Conservation (phyloP, 2,329 filamentous ascomycete species). For the Cercospora zeina region DNA sequence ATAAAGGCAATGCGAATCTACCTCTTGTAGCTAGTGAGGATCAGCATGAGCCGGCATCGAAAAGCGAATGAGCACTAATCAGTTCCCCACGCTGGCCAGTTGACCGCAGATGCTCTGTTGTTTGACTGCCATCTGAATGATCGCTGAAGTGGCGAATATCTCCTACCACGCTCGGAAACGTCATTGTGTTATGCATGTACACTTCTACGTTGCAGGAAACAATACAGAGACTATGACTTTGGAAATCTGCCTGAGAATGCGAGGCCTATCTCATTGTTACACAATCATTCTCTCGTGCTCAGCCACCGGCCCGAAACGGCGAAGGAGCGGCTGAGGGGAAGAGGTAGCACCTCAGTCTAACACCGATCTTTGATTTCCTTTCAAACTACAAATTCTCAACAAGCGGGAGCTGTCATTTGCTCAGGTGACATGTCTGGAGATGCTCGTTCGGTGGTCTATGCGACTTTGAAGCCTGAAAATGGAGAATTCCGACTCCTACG, state of each 20-base stretch:
- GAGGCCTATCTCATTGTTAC: background rate
- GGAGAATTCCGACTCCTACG: background rate
- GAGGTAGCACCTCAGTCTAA: background rate
- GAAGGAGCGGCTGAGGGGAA: background rate
- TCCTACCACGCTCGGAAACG: background rate
- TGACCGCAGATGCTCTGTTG: too few relatives aligned
- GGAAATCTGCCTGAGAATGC: background rate
- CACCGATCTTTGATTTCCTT: background rate
- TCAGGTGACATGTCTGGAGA: background rate
- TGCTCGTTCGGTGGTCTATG: background rate
- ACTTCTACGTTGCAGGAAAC: background rate
- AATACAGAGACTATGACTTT: background rate
- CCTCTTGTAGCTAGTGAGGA: conserved; percentile 10
- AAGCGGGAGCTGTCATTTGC: background rate
- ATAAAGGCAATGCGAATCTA: conserved; percentile 39
- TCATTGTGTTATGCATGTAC: background rate
- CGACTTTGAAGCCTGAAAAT: background rate
- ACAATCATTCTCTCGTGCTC: background rate
- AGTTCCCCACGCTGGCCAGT: too few relatives aligned
- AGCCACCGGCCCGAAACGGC: background rate
- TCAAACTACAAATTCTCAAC: background rate
- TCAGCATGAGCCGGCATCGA: background rate
- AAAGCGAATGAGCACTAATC: background rate
- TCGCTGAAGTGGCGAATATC: background rate
- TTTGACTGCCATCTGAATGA: too few relatives aligned